Evolutionary conservation across 1,284 basidiomycete genomes (phyloP), one percentile per base, ranked within the genome.

Genomic region (Kalmanozyma brasiliensis): DNA sequence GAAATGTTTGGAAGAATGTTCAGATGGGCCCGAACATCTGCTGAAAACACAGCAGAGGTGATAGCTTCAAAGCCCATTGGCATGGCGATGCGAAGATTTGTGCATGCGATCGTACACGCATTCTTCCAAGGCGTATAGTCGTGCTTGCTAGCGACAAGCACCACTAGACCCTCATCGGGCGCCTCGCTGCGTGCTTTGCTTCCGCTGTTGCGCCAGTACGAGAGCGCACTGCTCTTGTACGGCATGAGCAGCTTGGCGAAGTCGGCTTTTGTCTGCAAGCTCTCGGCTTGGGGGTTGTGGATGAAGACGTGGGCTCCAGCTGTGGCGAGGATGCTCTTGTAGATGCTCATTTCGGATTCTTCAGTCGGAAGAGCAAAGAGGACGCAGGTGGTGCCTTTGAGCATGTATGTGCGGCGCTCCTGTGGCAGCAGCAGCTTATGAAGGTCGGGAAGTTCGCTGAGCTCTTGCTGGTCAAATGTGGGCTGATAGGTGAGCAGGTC

Each of bases 101-200:
- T 42, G 29, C 69, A 72, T 7, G 69, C 60, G 7, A 59, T 30
- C n/a, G 46, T 35, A 32, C 69, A 72, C 0, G 51, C 64, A n/a
- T 51, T 42, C 35, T 60, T 55, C 69, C 69, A 72, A 0, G 43
- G 13, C 14, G 34, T 41, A 4, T 42, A 16, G 19, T 64, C 64
- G 32, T 68, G 69, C 7, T 33, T 48, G 2, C 42, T 49, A 26
- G 55, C 48, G 19, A 45, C 35, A 10, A 74, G 37, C 34, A 74
- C 68, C 30, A 72, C 63, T 8, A 74, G 46, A 1, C 72, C 72
- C 14, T 67, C 72, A 32, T 74, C 72, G 1, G 72, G 72, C 1
- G 68, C 68, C 43, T 74, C 61, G 41, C 57, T 59, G 14, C 49
- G 35, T 4, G 60, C 59, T 19, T 70, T 46, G 34, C 49, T 44